Evolutionary conservation across 495 filamentous ascomycete genomes (phyloP).

Genomic region (Hyaloscypha variabilis): DNA sequence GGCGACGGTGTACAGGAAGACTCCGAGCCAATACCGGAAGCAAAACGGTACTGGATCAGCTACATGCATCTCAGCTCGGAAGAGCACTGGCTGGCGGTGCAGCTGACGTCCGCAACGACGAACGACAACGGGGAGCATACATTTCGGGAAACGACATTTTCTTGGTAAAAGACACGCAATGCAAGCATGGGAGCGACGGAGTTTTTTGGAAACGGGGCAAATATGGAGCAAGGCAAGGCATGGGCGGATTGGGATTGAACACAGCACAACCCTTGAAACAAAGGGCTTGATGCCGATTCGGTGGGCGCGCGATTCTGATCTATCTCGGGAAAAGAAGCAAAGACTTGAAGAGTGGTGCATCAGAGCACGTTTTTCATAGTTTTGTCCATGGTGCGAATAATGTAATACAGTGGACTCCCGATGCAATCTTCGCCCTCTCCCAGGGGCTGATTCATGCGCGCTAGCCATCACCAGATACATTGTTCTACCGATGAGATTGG

Average conservation of each 20-base stretch:
- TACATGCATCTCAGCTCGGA: slow-evolving; percentile 33
- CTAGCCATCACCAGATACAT: background rate
- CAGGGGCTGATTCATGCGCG: background rate
- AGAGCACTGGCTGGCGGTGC: slow-evolving; percentile 31
- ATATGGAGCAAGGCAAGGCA: slow-evolving; percentile 6
- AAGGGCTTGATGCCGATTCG: background rate
- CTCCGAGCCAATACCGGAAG: slow-evolving; percentile 29
- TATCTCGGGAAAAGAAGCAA: background rate
- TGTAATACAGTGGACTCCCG: slow-evolving; percentile 8
- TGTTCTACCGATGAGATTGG: background rate
- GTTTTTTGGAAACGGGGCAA: background rate
- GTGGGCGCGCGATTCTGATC: background rate
- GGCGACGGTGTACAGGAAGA: slow-evolving; percentile 32
- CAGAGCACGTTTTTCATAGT: slow-evolving; percentile 10
- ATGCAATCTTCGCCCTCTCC: background rate
- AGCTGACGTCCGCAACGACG: slow-evolving; percentile 24
- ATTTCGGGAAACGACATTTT: slow-evolving; percentile 33
- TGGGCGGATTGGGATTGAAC: background rate
- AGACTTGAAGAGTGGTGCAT: background rate
- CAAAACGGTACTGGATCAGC: slow-evolving; percentile 26
- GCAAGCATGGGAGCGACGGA: slow-evolving; percentile 3
- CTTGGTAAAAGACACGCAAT: slow-evolving; percentile 22
- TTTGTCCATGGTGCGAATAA: slow-evolving; percentile 11
- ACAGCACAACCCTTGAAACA: slow-evolving; percentile 1
- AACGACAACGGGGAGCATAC: slow-evolving; percentile 25